A percentile compares a stretch with the other conserved stretches of the same genome.
These are phyloP conservation scores for Heliosperma pusillum DNA, from an alignment of 148 eudicot species.

Conservation along the genomic window DNA sequence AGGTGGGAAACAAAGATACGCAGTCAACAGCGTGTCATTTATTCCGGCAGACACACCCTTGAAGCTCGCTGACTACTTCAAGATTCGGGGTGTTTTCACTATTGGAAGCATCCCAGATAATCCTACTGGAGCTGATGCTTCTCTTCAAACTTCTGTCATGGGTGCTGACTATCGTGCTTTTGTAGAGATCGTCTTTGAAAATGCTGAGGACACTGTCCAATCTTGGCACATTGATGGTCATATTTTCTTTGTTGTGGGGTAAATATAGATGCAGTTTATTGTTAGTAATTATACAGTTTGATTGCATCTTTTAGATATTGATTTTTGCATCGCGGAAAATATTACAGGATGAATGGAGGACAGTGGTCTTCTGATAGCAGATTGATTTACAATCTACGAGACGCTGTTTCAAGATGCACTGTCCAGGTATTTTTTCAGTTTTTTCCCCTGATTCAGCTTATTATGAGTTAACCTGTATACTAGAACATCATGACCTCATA, in stretches of 20 bases:
- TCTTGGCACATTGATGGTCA: constrained; percentile 61
- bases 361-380: constrained; percentile 52
- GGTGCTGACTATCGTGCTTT: constrained; percentile 48
- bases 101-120: constrained; percentile 52
- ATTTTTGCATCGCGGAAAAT: not conserved
- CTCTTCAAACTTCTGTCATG: constrained; percentile 57
- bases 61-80: constrained; percentile 58
- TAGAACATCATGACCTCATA: no score
- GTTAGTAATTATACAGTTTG: not conserved
- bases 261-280: not conserved
- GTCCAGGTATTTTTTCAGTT: constrained; percentile 41
- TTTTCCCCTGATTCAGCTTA: not conserved
- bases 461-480: no score
- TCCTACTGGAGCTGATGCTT: constrained; percentile 44
- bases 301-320: not conserved
- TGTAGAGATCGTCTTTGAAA: constrained; percentile 53
- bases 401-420: constrained; percentile 50
- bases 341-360: constrained; percentile 58
- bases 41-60: constrained; percentile 53
- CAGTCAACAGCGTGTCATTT: constrained; percentile 54
- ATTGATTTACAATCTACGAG: constrained; percentile 47
- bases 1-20: constrained; percentile 48
- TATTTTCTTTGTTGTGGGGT: constrained; percentile 51
- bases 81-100: constrained; percentile 46
- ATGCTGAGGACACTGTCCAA: constrained; percentile 45